Evolutionary conservation across 2,329 filamentous ascomycete genomes (phyloP), one percentile per base, ranked within the genome.

Genomic region (Sporothrix pallida): DNA sequence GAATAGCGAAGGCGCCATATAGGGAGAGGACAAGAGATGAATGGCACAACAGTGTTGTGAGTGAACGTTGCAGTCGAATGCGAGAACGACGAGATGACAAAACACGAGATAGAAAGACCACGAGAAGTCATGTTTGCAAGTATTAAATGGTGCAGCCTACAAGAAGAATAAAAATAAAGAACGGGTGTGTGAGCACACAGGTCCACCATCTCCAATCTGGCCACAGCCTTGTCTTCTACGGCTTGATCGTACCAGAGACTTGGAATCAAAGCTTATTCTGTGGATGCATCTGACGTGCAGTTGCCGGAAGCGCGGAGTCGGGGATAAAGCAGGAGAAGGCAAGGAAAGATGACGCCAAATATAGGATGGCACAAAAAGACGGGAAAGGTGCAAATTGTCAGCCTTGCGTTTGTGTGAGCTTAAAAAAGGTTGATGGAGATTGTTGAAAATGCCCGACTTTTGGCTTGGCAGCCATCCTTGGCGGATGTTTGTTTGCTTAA

Each of bases 201-300:
- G 23, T 26, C 23, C 23, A 26, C 23, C 23, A 26, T 26, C 23
- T 26, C 23, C 23, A 26, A 26, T 26, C 23, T 26, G 23, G 23
- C 23, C 23, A 26, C 31, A 37, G 31, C 31, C 31, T 37, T 7
- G 31, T 37, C 31, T 37, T 37, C 4, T 37, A 7, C 31, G 4
- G 31, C 31, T 37, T 37, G 31, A 37, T 37, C 31, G 31, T 37
- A 37, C 31, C 31, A 37, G 31, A 37, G 31, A 26, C 58, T 44
- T 63, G 23, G 13, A 68, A 50, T 50, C 23, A 37, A 52, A 68
- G 46, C 46, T 68, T 52, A 31, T 48, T 68, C 46, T 50, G 23
- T 50, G 46, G 63, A 52, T 26, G 63, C 63, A 52, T 68, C 44
- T n/a, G 63, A 68, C 46, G 63, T 68, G 63, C 23, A 31, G n/a